Evolutionary conservation across 2,329 filamentous ascomycete genomes (phyloP).

Genomic region (Monosporascus sp.): DNA sequence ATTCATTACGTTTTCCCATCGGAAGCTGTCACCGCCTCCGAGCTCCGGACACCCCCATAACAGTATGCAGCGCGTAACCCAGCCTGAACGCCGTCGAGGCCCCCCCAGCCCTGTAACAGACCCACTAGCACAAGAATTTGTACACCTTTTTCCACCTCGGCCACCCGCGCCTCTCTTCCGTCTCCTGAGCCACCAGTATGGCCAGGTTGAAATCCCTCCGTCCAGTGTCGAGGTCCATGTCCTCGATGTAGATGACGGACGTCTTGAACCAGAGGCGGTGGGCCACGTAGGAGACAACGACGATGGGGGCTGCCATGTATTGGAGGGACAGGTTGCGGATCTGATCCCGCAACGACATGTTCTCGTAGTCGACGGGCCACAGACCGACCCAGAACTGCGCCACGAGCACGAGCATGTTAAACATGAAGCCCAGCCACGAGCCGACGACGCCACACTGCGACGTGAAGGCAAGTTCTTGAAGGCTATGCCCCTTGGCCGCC

Average conservation of each 20-base stretch:
- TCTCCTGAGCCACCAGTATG: conserved; percentile 73
- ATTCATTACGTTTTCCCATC: too few relatives aligned
- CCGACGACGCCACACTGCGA: conserved; percentile 75
- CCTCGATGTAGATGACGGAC: conserved; percentile 56
- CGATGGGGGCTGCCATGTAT: conserved; percentile 66
- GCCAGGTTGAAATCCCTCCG: conserved; percentile 79
- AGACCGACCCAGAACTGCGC: conserved; percentile 88
- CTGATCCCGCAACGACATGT: conserved; percentile 38
- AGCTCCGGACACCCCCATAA: too few relatives aligned
- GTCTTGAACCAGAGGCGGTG: conserved; percentile 77
- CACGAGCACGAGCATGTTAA: conserved; percentile 71
- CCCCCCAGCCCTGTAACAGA: background rate
- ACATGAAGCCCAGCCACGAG: conserved; percentile 71
- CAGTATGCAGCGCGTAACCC: background rate
- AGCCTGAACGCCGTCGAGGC: background rate
- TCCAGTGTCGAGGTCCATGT: conserved; percentile 86
- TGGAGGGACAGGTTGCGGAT: conserved; percentile 67
- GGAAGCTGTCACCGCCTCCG: too few relatives aligned
- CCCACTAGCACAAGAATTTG: conserved; percentile 61
- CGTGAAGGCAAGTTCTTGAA: conserved; percentile 73
- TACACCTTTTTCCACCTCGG: conserved; percentile 73
- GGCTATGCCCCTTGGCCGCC: conserved; percentile 60
- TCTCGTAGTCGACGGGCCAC: conserved; percentile 60
- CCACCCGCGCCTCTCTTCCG: conserved; percentile 66
- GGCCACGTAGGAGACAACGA: conserved; percentile 60